Conservation (phyloP, 164 flowering plant genomes). For the Macadamia tetraphylla region DNA sequence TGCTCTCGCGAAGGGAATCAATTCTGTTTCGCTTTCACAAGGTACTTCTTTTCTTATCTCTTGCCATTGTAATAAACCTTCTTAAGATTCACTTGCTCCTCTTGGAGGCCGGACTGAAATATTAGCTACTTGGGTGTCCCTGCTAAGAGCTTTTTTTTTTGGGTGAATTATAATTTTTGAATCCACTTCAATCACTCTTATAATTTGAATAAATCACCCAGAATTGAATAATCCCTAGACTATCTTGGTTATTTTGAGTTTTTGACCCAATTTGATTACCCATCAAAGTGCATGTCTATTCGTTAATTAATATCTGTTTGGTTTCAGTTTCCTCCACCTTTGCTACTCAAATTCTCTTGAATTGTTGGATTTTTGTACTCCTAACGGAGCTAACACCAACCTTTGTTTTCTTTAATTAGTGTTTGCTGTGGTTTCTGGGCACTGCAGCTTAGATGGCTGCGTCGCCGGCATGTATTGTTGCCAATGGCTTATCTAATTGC, state of each 20-base stretch:
- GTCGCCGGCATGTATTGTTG: conserved; percentile 66
- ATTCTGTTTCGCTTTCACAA: not conserved
- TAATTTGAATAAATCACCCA: no score
- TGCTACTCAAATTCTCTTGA: no score
- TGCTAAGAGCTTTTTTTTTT: not conserved
- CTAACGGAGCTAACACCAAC: not conserved
- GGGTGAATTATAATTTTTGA: no score
- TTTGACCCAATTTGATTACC: no score
- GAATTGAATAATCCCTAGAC: not conserved
- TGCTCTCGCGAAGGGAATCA: no score
- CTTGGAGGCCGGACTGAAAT: no score
- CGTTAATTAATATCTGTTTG: no score
- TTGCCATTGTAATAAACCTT: not conserved
- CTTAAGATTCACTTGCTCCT: not conserved
- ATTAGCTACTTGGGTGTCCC: not conserved
- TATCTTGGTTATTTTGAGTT: not conserved
- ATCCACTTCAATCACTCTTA: no score
- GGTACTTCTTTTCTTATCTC: not conserved
- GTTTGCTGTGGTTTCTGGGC: not conserved
- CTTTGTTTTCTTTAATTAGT: not conserved
- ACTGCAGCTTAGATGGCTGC: conserved; percentile 50
- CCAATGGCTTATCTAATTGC: conserved; percentile 46
- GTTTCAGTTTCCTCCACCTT: no score
- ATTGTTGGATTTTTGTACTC: not conserved
- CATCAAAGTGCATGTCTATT: no score